phyloP scores from a whole-genome alignment of 441 rosid species.

The Brassica balearica region DNA sequence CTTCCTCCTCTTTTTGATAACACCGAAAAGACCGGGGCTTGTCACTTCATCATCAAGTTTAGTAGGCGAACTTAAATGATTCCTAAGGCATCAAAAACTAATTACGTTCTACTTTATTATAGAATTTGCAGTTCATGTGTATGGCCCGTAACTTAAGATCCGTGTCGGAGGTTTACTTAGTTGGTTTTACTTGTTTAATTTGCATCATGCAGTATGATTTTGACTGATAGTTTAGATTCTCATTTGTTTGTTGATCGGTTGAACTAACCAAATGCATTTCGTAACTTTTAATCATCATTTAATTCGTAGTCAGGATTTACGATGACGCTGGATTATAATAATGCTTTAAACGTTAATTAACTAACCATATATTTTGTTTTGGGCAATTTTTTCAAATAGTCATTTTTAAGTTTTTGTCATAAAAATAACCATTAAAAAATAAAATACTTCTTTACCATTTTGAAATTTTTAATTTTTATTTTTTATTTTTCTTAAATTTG shows the following conservation, averaged over 20 bases:
- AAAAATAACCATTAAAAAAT: no score
- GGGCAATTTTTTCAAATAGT: no score
- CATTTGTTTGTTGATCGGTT: background rate
- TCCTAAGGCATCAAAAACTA: background rate
- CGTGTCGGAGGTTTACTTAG: slow-evolving; percentile 32
- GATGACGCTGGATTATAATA: slow-evolving; percentile 18
- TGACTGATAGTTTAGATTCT: slow-evolving; percentile 15
- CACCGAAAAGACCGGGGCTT: slow-evolving; percentile 27
- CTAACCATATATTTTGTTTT: background rate
- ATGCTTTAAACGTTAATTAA: background rate
- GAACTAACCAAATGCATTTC: background rate
- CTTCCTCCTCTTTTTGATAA: slow-evolving; percentile 22
- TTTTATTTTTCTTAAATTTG: no score
- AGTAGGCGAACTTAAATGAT: slow-evolving; percentile 2
- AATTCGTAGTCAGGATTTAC: slow-evolving; percentile 19
- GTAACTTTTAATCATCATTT: slow-evolving; percentile 29
- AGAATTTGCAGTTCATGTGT: slow-evolving; percentile 29
- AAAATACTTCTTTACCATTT: no score
- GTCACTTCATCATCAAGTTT: slow-evolving; percentile 34
- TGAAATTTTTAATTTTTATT: no score
- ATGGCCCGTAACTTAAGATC: slow-evolving; percentile 41
- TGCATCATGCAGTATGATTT: slow-evolving; percentile 5
- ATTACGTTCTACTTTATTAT: background rate
- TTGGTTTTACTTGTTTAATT: background rate
- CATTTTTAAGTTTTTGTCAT: no score